Conservation (phyloP, 805 yeast genomes). For the Clavispora vitiphila region DNA sequence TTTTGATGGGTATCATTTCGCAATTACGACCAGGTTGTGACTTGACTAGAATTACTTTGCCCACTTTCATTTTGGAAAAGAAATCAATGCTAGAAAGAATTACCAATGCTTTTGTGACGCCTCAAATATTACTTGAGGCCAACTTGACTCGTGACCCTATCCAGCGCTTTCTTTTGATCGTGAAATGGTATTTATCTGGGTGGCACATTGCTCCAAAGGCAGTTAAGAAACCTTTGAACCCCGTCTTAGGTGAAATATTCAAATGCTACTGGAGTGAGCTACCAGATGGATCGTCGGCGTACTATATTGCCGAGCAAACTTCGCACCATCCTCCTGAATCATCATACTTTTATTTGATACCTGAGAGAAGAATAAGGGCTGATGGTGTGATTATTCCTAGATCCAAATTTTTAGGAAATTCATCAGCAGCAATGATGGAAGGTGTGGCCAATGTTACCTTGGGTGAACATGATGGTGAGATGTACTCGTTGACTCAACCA, state of each 20-base stretch:
- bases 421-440: constrained; percentile 97
- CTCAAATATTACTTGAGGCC: constrained; percentile 69
- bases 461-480: constrained; percentile 60
- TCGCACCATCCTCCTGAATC: constrained; percentile 99
- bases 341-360: constrained; percentile 83
- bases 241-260: constrained; percentile 88
- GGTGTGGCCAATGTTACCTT: constrained; percentile 74
- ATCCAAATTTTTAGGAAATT: constrained; percentile 87
- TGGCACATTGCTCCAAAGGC: constrained; percentile 99
- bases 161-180: constrained; percentile 66
- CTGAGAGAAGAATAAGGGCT: constrained; percentile 72
- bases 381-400: constrained; percentile 88
- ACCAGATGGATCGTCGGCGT: constrained; percentile 61
- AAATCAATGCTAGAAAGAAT: constrained; percentile 95
- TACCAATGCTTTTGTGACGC: constrained; percentile 80
- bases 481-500: constrained; percentile 86
- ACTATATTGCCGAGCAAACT: constrained; percentile 88
- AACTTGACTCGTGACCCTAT: constrained; percentile 53
- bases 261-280: constrained; percentile 90
- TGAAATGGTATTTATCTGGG: constrained; percentile 87
- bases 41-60: constrained; percentile 83
- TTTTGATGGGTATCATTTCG: constrained; percentile 79
- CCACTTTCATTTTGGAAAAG: constrained; percentile 91
- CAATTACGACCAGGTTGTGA: constrained; percentile 93
- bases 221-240: constrained; percentile 94